phyloP scores from a whole-genome alignment of 768 basidiomycete species.

The Auricularia cornea region DNA sequence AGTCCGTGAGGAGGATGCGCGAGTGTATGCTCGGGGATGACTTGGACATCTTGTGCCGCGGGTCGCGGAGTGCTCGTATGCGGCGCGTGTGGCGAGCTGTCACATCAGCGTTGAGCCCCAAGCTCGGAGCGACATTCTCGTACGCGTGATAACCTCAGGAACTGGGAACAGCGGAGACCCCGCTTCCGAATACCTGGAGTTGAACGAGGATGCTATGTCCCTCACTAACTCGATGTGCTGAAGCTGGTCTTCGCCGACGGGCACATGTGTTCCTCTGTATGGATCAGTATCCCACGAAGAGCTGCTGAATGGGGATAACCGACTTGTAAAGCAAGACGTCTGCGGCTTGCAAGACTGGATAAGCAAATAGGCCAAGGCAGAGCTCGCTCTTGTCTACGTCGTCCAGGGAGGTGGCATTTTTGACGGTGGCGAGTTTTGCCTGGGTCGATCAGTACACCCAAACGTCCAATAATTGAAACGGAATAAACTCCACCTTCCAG shows the following conservation, averaged over 20 bases:
- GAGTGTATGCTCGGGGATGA: conserved; percentile 72
- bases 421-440: conserved; percentile 66
- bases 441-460: conserved; percentile 21
- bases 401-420: conserved; percentile 66
- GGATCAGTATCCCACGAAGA: too few species aligned
- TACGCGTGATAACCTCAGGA: conserved; percentile 68
- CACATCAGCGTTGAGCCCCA: neutral
- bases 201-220: conserved; percentile 78
- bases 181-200: conserved; percentile 46
- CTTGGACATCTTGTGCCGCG: conserved; percentile 90
- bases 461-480: conserved; percentile 7
- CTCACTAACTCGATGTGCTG: conserved; percentile 89
- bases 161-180: conserved; percentile 53
- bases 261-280: conserved; percentile 78
- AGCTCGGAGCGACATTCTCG: conserved; percentile 18
- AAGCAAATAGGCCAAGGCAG: conserved; percentile 81
- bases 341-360: conserved; percentile 89
- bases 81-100: conserved; percentile 65
- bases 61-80: conserved; percentile 79
- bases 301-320: conserved; percentile 11
- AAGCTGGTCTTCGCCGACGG: conserved; percentile 92
- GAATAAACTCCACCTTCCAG: conserved; percentile 98
- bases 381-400: conserved; percentile 76
- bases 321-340: conserved; percentile 85
- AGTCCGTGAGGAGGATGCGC: conserved; percentile 81